phyloP scores from a whole-genome alignment of 2,329 filamentous ascomycete genomes.

The Davidsoniella virescens region DNA sequence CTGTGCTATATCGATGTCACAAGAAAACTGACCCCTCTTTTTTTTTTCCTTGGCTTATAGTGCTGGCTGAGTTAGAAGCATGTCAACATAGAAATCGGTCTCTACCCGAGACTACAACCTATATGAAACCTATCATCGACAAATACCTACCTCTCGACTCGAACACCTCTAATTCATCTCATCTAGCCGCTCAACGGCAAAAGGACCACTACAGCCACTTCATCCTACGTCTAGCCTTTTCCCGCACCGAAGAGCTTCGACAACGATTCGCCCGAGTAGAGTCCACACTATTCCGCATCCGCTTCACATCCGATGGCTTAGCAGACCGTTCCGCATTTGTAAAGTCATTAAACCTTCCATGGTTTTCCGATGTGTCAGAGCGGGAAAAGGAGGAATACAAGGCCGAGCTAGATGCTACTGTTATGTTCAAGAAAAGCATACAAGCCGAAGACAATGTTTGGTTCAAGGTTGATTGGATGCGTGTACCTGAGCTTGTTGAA shows the following conservation, averaged over 20 bases:
- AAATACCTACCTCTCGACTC: conserved; percentile 72
- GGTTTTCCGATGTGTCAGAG: conserved; percentile 74
- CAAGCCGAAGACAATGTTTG: conserved; percentile 62
- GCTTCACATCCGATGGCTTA: conserved; percentile 61
- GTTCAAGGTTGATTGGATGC: conserved; percentile 95
- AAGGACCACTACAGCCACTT: conserved; percentile 98
- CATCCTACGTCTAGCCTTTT: conserved; percentile 84
- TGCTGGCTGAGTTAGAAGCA: conserved; percentile 77
- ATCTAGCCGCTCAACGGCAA: conserved; percentile 57
- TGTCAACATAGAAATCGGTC: conserved; percentile 89
- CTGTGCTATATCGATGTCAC: neutral
- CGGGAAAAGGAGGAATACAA: conserved; percentile 56
- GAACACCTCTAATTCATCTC: conserved; percentile 47
- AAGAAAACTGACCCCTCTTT: conserved; percentile 13
- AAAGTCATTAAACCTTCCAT: conserved; percentile 59
- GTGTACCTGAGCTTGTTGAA: conserved; percentile 81
- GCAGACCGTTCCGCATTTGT: conserved; percentile 64
- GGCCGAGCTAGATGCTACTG: conserved; percentile 34
- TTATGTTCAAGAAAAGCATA: conserved; percentile 23
- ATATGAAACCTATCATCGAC: conserved; percentile 74
- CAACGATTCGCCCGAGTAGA: conserved; percentile 76
- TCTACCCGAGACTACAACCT: conserved; percentile 60
- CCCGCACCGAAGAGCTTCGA: conserved; percentile 77
- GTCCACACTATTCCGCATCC: conserved; percentile 71
- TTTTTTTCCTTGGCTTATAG: conserved; percentile 24